These are phyloP conservation scores for Yarrowia porcina DNA, from an alignment of 805 yeast genomes.

Conservation along the genomic window DNA sequence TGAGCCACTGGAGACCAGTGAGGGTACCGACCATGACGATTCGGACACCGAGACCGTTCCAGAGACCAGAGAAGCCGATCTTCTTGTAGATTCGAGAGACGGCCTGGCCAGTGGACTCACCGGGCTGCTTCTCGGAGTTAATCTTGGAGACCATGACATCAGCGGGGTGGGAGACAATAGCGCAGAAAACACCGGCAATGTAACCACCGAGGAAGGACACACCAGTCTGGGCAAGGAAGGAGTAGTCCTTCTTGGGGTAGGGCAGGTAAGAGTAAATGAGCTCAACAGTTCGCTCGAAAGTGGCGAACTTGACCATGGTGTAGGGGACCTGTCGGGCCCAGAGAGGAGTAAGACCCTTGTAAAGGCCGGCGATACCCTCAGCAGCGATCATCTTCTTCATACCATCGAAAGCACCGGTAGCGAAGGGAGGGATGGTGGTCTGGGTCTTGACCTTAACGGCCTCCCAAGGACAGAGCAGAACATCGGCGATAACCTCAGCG, in stretches of 20 bases:
- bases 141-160: slow-evolving; percentile 89
- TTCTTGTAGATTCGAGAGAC: slow-evolving; percentile 58
- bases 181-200: slow-evolving; percentile 86
- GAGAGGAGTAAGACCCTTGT: slow-evolving; percentile 74
- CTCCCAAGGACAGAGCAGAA: slow-evolving; percentile 77
- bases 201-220: slow-evolving; percentile 83
- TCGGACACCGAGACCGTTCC: slow-evolving; percentile 87
- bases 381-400: slow-evolving; percentile 52
- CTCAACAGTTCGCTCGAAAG: slow-evolving; percentile 78
- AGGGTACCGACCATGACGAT: slow-evolving; percentile 86
- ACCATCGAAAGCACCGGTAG: slow-evolving; percentile 56
- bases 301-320: slow-evolving; percentile 84
- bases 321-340: slow-evolving; percentile 89
- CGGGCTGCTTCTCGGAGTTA: slow-evolving; percentile 55
- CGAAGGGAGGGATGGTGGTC: slow-evolving; percentile 76
- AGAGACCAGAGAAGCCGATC: slow-evolving; percentile 74
- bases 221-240: slow-evolving; percentile 69
- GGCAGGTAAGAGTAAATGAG: slow-evolving; percentile 62
- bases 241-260: slow-evolving; percentile 58
- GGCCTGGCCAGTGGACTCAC: slow-evolving; percentile 58
- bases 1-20: slow-evolving; percentile 89
- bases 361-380: slow-evolving; percentile 61
- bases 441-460: slow-evolving; percentile 84
- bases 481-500: slow-evolving; percentile 81
- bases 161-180: slow-evolving; percentile 84